Evolutionary conservation across 768 basidiomycete species (phyloP), one percentile per base, ranked within the genome.

Genomic region (Tulasnella sp.): DNA sequence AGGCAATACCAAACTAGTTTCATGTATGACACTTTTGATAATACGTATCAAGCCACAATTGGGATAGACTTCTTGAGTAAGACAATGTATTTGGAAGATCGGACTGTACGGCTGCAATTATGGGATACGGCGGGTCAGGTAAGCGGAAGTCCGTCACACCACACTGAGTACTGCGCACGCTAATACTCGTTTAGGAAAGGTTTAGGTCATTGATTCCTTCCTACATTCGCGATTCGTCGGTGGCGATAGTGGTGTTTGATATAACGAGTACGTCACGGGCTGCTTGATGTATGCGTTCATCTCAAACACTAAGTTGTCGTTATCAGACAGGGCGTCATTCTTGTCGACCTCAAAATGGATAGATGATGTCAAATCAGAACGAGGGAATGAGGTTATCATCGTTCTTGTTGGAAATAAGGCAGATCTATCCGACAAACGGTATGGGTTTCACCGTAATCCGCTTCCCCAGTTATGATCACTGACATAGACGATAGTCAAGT

Each of bases 11-110:
- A 12, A 15, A 40, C 12, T 63, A 93, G 89, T 72, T 87, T 88
- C 69, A 93, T 98, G 96, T 99, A 99, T 69, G 96, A 99, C 72
- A 98, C 96, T 0, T 99, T 99, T 70, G 96, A 99, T 76, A 98
- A 98, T 70, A 98, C 94, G 41, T 99, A 99, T 70, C 89, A 91
- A 68, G 91, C 91, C 17, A 94, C 91, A 8, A 94, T 94, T 67
- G 91, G 94, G 58, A 99, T 99, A 71, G 96, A 99, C 73, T 99
- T 99, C 69, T 75, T 99, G 71, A 94, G 91, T 74, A 99, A 99
- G 77, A 98, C 96, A 0, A 94, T 99, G 90, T 99, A 99, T 71
- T 77, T 98, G 57, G 96, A 99, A 67, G 96, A 99, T 73, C 77
- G 96, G 65, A 99, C 96, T 0, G 94, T 99, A 45, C 80, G 96